Base-by-base conservation (phyloP, 805 yeast species). In the Maudiozyma saulgeensis region DNA sequence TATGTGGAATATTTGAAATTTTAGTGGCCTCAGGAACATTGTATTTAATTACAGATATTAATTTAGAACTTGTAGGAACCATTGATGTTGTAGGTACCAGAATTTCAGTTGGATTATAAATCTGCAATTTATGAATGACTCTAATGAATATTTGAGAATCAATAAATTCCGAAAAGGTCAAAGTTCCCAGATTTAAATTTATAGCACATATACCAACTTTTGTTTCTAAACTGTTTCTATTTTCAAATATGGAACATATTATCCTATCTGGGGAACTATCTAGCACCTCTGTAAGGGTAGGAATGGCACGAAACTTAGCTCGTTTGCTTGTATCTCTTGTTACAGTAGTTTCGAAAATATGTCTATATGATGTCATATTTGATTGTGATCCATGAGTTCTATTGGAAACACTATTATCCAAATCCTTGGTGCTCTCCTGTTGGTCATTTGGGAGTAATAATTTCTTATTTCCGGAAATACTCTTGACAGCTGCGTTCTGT, bases 81-180 rank as follows among this genome's bases (percentile, higher is more conserved):
- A 63, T 16, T 6, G 66, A 64, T 3, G 59, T 49, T 11, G 45
- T 49, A 2, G 77, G 72, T 6, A 73, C 45, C 9, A 72, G 49
- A 4, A 74, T 61, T 31, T 68, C 72, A 3, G 67, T 55, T 0
- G 72, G 73, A 11, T 59, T 56, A 43, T 59, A 60, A 1, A 73
- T 58, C 18, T 64, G 66, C 0, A 74, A 46, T 49, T 70, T 70
- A 51, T 75, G 74, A 8, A 75, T 56, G 0, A 77, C 71, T 43
- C 77, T 59, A 2, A 74, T 73, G 49, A 64, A 74, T 0, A 77
- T 74, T 52, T 70, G 77, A 0, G 79, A 69, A 53, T 75, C 80
- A 18, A 67, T 58, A 13, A 69, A 60, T 13, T 67, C 68, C 13
- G 73, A 64, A 18, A 72, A 47, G 2, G 60, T 61, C 49, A 75